These are phyloP conservation scores for Xanthoconium purpureum DNA, from an alignment of 768 basidiomycete genomes.

Conservation along the genomic window DNA sequence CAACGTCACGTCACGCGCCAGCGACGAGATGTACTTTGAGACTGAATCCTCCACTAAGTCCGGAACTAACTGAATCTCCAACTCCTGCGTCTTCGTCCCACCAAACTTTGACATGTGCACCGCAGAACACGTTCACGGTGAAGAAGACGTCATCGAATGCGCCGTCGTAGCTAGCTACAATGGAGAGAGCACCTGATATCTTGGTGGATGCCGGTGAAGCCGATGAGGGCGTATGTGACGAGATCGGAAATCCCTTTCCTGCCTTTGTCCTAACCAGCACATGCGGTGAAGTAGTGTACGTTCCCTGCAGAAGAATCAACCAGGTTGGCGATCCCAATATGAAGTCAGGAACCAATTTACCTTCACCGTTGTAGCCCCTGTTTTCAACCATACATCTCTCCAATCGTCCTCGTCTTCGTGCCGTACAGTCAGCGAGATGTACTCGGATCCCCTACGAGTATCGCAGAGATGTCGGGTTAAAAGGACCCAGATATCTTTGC, in stretches of 20 bases:
- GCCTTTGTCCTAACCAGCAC: constrained; percentile 31
- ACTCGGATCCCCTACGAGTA: constrained; percentile 60
- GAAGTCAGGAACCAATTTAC: constrained; percentile 23
- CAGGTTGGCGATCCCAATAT: neutral
- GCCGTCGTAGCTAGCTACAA: constrained; percentile 72
- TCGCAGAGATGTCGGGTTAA: constrained; percentile 72
- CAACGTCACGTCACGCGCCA: neutral
- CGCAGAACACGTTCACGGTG: constrained; percentile 56
- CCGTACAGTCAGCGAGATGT: constrained; percentile 52
- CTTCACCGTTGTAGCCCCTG: constrained; percentile 36
- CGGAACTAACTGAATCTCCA: neutral
- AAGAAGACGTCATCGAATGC: constrained; percentile 58
- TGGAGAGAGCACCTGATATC: constrained; percentile 41
- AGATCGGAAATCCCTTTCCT: constrained; percentile 25
- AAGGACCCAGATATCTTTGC: constrained; percentile 71
- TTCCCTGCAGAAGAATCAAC: constrained; percentile 28
- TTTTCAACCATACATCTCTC: constrained; percentile 24
- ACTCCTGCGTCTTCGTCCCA: constrained; percentile 45
- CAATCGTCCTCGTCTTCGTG: constrained; percentile 43
- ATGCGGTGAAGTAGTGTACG: constrained; percentile 47
- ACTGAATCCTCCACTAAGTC: constrained; percentile 6
- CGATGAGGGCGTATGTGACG: neutral
- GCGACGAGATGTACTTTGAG: constrained; percentile 12
- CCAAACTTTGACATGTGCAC: constrained; percentile 31
- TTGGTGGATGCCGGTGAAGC: constrained; percentile 17